phyloP scores from a whole-genome alignment of 108 stramenopile species.

The Nitzschia palea region DNA sequence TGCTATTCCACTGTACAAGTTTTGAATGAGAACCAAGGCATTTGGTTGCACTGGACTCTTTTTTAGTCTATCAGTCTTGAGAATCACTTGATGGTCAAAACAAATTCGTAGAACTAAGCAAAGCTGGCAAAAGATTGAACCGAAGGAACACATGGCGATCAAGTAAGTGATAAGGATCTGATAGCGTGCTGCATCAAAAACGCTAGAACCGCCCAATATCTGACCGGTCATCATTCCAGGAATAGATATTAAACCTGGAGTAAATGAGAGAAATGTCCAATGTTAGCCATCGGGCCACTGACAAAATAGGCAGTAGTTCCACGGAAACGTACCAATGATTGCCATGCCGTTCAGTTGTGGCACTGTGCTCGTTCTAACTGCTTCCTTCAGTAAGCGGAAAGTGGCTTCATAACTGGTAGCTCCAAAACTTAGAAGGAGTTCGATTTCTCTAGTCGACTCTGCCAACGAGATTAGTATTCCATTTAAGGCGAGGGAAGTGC shows the following conservation, averaged over 20 bases:
- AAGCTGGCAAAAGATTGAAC: slow-evolving; percentile 38
- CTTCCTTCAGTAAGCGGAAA: slow-evolving; percentile 34
- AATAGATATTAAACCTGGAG: slow-evolving; percentile 50
- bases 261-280: too few relatives aligned
- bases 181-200: slow-evolving; percentile 83
- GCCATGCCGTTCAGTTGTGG: slow-evolving; percentile 80
- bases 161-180: slow-evolving; percentile 88
- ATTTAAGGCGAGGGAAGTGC: slow-evolving; percentile 63
- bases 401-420: slow-evolving; percentile 42
- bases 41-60: slow-evolving; percentile 15
- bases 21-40: background rate
- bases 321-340: slow-evolving; percentile 72
- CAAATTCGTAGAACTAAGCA: slow-evolving; percentile 49
- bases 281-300: too few relatives aligned
- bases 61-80: slow-evolving; percentile 26
- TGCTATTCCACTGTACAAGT: too few relatives aligned
- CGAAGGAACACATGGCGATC: slow-evolving; percentile 53
- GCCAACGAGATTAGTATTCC: slow-evolving; percentile 48
- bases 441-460: slow-evolving; percentile 53
- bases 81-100: slow-evolving; percentile 46
- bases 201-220: slow-evolving; percentile 79
- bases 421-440: slow-evolving; percentile 54
- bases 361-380: slow-evolving; percentile 46
- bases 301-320: too few relatives aligned
- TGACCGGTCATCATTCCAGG: slow-evolving; percentile 98